phyloP scores from a whole-genome alignment of 2,329 filamentous ascomycete species.

The Westerdykella ornata region DNA sequence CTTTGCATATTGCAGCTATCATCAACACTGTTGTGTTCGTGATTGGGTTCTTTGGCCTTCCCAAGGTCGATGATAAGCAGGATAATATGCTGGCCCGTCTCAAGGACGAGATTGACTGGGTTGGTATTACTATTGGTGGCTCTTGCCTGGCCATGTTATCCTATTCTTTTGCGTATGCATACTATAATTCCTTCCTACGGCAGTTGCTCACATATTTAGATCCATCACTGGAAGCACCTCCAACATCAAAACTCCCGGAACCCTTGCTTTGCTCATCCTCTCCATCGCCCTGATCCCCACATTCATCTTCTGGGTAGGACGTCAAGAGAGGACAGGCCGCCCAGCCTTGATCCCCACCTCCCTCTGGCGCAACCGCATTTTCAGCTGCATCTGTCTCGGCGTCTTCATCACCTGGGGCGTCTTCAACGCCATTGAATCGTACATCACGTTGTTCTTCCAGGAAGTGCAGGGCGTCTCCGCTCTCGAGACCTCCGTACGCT shows the following conservation, averaged over 20 bases:
- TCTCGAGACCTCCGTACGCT: constrained; percentile 37
- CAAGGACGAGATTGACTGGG: constrained; percentile 49
- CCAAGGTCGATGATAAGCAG: constrained; percentile 26
- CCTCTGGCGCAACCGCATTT: constrained; percentile 53
- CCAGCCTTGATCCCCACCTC: constrained; percentile 57
- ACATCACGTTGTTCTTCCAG: constrained; percentile 43
- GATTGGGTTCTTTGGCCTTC: constrained; percentile 35
- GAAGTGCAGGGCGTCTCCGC: constrained; percentile 34
- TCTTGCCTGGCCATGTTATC: constrained; percentile 46
- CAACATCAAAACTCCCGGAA: constrained; percentile 41
- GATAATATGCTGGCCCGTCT: constrained; percentile 24
- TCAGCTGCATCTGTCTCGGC: constrained; percentile 50
- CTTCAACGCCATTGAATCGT: constrained; percentile 34
- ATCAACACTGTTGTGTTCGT: constrained; percentile 39
- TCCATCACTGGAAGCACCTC: constrained; percentile 37
- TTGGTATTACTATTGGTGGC: constrained; percentile 45
- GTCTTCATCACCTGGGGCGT: constrained; percentile 37
- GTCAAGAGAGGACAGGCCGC: constrained; percentile 41
- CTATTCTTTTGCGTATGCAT: constrained; percentile 47
- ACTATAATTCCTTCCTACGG: neutral
- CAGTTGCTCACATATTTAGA: constrained; percentile 5
- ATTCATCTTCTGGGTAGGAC: constrained; percentile 51
- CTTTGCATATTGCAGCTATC: constrained; percentile 46
- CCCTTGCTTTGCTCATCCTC: constrained; percentile 44
- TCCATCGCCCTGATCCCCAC: constrained; percentile 40